These are phyloP conservation scores for Phytophthora tentaculata DNA, from an alignment of 352 stramenopile genomes.

Conservation along the genomic window DNA sequence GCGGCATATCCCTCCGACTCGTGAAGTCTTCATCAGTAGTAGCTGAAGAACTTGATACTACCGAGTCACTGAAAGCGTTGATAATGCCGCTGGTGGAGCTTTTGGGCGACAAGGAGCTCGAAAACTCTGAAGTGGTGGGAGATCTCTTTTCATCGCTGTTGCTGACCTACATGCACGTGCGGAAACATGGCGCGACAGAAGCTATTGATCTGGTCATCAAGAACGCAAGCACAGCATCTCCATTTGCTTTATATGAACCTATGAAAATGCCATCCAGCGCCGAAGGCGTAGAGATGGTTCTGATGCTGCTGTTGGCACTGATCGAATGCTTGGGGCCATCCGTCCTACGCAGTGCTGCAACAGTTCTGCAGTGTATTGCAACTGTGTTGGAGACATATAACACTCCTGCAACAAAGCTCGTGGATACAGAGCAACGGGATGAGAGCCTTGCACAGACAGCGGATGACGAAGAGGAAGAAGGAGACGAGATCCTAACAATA, in stretches of 20 bases:
- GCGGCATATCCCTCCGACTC: conserved; percentile 58
- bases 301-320: conserved; percentile 70
- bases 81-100: conserved; percentile 60
- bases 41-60: conserved; percentile 18
- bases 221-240: conserved; percentile 1
- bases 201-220: conserved; percentile 1
- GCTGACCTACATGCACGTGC: conserved; percentile 78
- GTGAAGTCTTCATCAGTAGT: conserved; percentile 1
- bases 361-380: conserved; percentile 71
- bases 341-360: conserved; percentile 70
- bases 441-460: conserved; percentile 10
- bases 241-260: conserved; percentile 37
- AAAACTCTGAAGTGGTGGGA: conserved; percentile 68
- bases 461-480: conserved; percentile 50
- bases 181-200: conserved; percentile 30
- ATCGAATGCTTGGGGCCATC: conserved; percentile 79
- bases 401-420: conserved; percentile 26
- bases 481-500: conserved; percentile 78
- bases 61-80: conserved; percentile 40
- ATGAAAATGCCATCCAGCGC: conserved; percentile 44
- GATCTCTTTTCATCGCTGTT: conserved; percentile 81
- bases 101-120: conserved; percentile 66
- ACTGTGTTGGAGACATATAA: conserved; percentile 77
- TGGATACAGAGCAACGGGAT: conserved; percentile 38
- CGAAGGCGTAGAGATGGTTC: conserved; percentile 56